Base-by-base conservation (phyloP, 192 early-diverging fungal species). In the Podila verticillata region DNA sequence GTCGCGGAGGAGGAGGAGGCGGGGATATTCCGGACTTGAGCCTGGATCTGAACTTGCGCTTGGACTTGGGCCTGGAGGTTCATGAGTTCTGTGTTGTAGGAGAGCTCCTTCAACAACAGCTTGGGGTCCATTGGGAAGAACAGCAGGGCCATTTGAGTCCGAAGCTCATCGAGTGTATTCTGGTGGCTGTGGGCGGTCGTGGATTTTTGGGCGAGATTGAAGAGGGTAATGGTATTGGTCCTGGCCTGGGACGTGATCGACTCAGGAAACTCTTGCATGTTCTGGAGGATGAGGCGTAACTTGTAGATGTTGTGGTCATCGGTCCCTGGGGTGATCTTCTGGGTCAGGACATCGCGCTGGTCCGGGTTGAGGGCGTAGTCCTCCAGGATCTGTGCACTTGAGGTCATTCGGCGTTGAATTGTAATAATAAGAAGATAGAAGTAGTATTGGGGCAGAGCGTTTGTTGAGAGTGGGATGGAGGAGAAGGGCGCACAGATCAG, bases 281-380 rank as follows among this genome's bases (percentile, higher is more conserved):
- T 36, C 34, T 72, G 68, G 1, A 65, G 67, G 36, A 66, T 26
- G 1, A 63, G 63, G 19, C 61, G 63, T 26, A 72, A 28, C 35
- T 57, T 30, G 15, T 63, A 60, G 32, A 68, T 34, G 22, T 59
- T 65, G 60, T 72, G 48, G 0, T 68, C 70, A 9, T 17, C 30
- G 8, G 69, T 36, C 34, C 49, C 54, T 7, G 44, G 26, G 4
- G 35, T 49, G 61, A 56, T 63, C 17, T 34, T 48, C 15, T 72
- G 20, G 26, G 68, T 61, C 4, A 80, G 31, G 0, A 47, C 66
- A 4, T 47, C 29, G 24, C 77, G 69, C 56, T 48, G 15, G 5
- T 72, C 65, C 15, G 77, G 77, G 17, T 80, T 68, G 32, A 80
- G 61, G 1, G 77, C 77, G 39, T 58, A 80, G 20, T 72, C 65